Evolutionary conservation across 495 filamentous ascomycete species (phyloP).

Genomic region (Aspergillus mulundensis): DNA sequence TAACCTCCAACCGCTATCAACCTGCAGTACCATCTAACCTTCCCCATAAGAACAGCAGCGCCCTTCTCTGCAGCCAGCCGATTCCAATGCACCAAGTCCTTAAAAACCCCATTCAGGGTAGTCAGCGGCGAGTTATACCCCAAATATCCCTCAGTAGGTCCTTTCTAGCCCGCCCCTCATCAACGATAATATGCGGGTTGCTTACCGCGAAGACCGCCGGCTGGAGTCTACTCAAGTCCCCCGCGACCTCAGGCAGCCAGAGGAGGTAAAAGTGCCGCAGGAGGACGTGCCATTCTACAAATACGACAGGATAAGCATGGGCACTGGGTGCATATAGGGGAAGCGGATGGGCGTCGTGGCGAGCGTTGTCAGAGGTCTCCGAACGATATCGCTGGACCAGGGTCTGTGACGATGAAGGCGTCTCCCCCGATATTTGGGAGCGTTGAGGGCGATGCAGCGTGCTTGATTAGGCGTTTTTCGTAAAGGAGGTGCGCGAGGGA

Average conservation of each 20-base stretch:
- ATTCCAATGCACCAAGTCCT: slow-evolving; percentile 35
- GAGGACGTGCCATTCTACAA: slow-evolving; percentile 47
- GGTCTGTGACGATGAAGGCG: slow-evolving; percentile 40
- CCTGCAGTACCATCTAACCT: background rate
- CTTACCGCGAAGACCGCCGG: slow-evolving; percentile 51
- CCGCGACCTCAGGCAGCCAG: slow-evolving; percentile 37
- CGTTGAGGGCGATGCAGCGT: slow-evolving; percentile 36
- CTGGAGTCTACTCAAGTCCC: slow-evolving; percentile 48
- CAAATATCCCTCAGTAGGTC: slow-evolving; percentile 45
- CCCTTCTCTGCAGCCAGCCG: slow-evolving; percentile 15
- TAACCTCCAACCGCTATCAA: no score
- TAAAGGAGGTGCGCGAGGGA: slow-evolving; percentile 57
- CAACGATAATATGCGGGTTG: slow-evolving; percentile 45
- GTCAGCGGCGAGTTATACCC: slow-evolving; percentile 49
- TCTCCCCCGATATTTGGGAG: slow-evolving; percentile 37
- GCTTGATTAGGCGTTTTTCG: slow-evolving; percentile 50
- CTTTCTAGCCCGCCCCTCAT: slow-evolving; percentile 40
- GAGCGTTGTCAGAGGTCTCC: slow-evolving; percentile 28
- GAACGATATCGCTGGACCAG: slow-evolving; percentile 34
- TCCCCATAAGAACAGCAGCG: slow-evolving; percentile 8
- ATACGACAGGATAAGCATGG: slow-evolving; percentile 44
- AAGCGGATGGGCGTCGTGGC: slow-evolving; percentile 32
- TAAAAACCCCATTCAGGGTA: slow-evolving; percentile 51
- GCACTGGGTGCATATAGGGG: slow-evolving; percentile 22
- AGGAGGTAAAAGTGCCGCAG: slow-evolving; percentile 39